Evolutionary conservation across 345 rosid genomes (phyloP).

Genomic region (Lagerstroemia speciosa): DNA sequence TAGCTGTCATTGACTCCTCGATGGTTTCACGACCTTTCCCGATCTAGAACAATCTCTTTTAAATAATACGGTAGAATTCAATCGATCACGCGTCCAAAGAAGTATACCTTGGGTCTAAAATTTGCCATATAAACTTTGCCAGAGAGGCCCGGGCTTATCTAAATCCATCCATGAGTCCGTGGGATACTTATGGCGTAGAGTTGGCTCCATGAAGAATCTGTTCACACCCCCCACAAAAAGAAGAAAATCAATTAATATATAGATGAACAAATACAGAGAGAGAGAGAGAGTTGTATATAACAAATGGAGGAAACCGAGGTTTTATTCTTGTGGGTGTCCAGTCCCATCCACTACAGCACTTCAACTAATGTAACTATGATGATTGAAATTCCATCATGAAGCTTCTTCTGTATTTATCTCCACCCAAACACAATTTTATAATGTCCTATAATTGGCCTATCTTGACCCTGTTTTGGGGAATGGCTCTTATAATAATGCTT

Average conservation of each 20-base stretch:
- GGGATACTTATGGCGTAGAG: no score
- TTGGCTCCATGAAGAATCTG: neutral
- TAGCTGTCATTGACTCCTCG: neutral
- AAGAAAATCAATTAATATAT: no score
- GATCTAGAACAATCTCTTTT: no score
- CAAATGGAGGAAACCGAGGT: neutral
- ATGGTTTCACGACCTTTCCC: neutral
- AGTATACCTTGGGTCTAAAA: neutral
- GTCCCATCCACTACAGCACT: neutral
- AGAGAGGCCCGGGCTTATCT: no score
- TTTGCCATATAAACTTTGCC: neutral
- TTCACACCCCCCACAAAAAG: no score
- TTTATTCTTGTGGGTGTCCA: conserved; percentile 5
- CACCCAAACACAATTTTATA: neutral
- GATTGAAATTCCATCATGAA: conserved; percentile 6
- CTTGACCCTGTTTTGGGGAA: conserved; percentile 57
- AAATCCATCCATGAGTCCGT: no score
- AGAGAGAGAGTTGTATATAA: no score
- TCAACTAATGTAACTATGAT: neutral
- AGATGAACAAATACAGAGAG: no score
- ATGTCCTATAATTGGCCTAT: neutral
- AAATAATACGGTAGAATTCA: neutral
- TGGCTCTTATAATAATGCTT: conserved; percentile 14
- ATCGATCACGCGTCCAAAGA: neutral
- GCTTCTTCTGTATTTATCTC: neutral